Evolutionary conservation across 331 rosid genomes (phyloP).

Genomic region (Malus hybrid): DNA sequence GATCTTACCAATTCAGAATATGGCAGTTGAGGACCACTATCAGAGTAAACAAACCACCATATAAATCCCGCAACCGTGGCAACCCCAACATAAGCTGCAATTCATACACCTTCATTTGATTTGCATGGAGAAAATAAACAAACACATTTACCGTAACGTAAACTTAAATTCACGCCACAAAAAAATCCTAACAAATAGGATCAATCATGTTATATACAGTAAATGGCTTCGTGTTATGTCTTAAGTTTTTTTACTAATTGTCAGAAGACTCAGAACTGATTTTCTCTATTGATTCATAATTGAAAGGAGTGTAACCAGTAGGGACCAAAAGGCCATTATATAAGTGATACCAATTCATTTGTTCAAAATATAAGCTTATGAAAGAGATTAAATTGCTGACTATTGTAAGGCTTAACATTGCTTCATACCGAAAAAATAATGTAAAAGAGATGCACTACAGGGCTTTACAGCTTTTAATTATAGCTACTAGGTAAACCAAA

Average conservation of each 20-base stretch:
- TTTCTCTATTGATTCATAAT: not conserved
- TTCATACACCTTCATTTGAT: not conserved
- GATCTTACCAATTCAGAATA: slow-evolving; percentile 79
- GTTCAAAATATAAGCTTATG: not conserved
- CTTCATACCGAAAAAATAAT: not conserved
- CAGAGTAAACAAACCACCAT: slow-evolving; percentile 96
- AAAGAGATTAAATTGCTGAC: not conserved
- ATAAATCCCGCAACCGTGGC: slow-evolving; percentile 93
- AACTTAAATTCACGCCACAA: not conserved
- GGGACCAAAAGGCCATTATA: not conserved
- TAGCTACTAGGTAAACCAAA: not conserved
- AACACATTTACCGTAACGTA: not conserved
- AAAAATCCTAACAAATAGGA: not conserved
- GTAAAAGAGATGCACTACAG: not conserved
- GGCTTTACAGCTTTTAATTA: not conserved
- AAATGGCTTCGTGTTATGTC: not conserved
- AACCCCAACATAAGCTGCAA: slow-evolving; percentile 96
- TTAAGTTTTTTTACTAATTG: not conserved
- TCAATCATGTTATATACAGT: not conserved
- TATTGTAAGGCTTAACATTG: not conserved
- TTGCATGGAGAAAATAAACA: slow-evolving; percentile 14
- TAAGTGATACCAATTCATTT: not conserved
- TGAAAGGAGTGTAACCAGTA: not conserved
- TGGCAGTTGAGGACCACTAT: slow-evolving; percentile 75
- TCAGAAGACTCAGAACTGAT: not conserved